phyloP scores from a whole-genome alignment of 768 basidiomycete genomes.

The Coprinopsis strossmayeri region DNA sequence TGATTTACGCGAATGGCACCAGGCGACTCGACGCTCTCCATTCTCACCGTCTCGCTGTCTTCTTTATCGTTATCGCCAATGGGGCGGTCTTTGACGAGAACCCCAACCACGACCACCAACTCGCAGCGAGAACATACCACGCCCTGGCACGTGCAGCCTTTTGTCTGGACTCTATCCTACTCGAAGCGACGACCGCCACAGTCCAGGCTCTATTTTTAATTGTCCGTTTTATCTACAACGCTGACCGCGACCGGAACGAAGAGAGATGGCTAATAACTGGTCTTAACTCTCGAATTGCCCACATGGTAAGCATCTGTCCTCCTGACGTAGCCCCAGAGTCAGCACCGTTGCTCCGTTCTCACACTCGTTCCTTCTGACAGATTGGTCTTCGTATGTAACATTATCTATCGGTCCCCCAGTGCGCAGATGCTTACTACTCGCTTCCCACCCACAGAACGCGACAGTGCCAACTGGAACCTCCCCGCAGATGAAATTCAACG shows the following conservation, averaged over 20 bases:
- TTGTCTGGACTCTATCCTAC: conserved; percentile 35
- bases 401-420: not conserved
- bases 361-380: conserved; percentile 20
- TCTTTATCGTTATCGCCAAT: conserved; percentile 45
- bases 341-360: not conserved
- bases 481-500: conserved; percentile 38
- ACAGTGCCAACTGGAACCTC: conserved; percentile 42
- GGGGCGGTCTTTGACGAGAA: conserved; percentile 39
- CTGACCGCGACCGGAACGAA: conserved; percentile 36
- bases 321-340: no score
- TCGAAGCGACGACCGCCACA: conserved; percentile 39
- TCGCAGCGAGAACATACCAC: conserved; percentile 35
- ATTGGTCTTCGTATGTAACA: conserved; percentile 44
- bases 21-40: conserved; percentile 29
- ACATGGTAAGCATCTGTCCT: conserved; percentile 29
- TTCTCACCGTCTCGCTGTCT: conserved; percentile 42
- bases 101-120: conserved; percentile 22
- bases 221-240: conserved; percentile 33
- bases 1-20: conserved; percentile 33
- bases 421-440: conserved; percentile 3
- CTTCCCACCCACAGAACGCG: conserved; percentile 35
- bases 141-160: conserved; percentile 42
- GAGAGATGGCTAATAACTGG: conserved; percentile 45
- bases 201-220: conserved; percentile 43
- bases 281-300: conserved; percentile 33